Evolutionary conservation across 345 rosid genomes (phyloP), one percentile per base, ranked within the genome.

Genomic region (Murraya koenigii): DNA sequence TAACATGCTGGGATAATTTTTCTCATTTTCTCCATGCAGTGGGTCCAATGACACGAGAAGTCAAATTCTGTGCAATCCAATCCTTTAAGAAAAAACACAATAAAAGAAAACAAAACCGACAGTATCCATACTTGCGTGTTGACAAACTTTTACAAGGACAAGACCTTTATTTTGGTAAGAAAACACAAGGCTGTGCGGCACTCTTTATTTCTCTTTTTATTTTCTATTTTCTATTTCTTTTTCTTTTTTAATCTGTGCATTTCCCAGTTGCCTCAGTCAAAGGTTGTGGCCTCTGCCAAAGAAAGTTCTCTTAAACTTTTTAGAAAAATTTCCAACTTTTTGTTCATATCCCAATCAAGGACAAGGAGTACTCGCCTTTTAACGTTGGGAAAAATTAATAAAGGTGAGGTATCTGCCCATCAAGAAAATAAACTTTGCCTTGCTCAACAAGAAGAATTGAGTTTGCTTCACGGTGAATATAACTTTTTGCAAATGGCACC

Each of bases 91-190:
- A 15, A 69, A 19, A 23, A 8, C 25, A 30, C 23, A 41, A 8
- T 8, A 26, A 36, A 35, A 39, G 19, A 74, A 78, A 26, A 58
- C 64, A 68, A 75, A 65, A 70, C 81, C 82, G 85, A 84, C 83
- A 75, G 60, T 14, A 26, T 47, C 80, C 78, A 80, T 71, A 68
- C 80, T 79, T 76, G 81, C 82, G 70, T 78, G 82, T 77, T 79
- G 83, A 84, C 83, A 70, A 70, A 71, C 38, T 20, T 44, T 44
- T 69, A 13, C 54, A 69, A 72, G 63, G 75, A 69, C 79, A 80
- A 58, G 35, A 15, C 60, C 17, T 69, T 20, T 10, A 11, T 22
- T 64, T 41, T 3, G 69, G 79, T 52, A 2, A 74, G 70, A 36
- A 78, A 75, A 75, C 36, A 36, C 44, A 72, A 19, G 68, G 59